Evolutionary conservation across 1,284 basidiomycete species (phyloP).

Genomic region (Schizophyllum commune): DNA sequence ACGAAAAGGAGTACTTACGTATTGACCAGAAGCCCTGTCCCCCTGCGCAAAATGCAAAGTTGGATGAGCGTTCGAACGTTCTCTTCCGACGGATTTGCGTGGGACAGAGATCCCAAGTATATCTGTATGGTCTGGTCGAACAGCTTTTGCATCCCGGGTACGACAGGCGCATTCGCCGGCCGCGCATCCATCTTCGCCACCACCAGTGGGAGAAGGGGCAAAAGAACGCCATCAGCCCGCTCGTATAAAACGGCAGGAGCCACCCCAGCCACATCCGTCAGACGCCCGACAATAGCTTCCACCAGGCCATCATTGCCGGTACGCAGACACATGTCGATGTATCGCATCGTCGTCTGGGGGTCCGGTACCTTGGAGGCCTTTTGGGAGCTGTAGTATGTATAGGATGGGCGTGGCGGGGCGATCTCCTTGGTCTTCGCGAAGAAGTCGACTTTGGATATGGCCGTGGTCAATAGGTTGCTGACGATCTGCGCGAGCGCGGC

Average conservation of each 20-base stretch:
- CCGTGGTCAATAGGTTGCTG: constrained; percentile 1
- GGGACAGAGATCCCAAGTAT: background rate
- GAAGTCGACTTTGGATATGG: constrained; percentile 1
- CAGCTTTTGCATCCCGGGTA: background rate
- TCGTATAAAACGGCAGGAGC: background rate
- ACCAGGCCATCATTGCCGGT: background rate
- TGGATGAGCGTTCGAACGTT: too few relatives aligned
- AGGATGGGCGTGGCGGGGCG: too few relatives aligned
- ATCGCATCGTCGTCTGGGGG: background rate
- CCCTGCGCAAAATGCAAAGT: too few relatives aligned
- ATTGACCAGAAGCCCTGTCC: too few relatives aligned
- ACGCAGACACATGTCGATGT: constrained; percentile 3
- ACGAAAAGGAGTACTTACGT: too few relatives aligned
- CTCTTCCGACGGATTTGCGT: too few relatives aligned
- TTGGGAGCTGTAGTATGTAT: too few relatives aligned
- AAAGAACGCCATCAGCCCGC: background rate
- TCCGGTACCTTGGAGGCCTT: background rate
- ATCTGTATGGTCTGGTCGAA: background rate
- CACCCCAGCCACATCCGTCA: background rate
- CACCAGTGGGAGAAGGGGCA: constrained; percentile 1
- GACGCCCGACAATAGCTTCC: background rate
- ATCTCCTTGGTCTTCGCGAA: background rate
- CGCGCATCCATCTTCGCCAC: background rate
- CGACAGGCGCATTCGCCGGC: too few relatives aligned
- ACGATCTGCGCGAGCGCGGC: background rate